A percentile compares a stretch with the other conserved stretches of the same genome.
phyloP scores from a whole-genome alignment of 176 grass and related monocot species.

The Oryza meridionalis region DNA sequence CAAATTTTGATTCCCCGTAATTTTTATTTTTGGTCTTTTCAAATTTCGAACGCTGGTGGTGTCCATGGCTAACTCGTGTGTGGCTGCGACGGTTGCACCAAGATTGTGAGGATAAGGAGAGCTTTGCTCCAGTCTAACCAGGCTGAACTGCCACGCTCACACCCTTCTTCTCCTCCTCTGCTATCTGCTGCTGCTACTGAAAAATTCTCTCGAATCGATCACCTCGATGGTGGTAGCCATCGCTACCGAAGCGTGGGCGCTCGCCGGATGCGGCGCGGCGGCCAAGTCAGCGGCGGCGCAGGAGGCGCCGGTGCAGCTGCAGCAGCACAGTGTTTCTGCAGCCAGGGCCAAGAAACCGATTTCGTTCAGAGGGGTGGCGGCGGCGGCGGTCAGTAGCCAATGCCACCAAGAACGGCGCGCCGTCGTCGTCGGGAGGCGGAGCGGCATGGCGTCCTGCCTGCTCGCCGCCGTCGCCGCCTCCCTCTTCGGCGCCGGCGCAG shows the following conservation, averaged over 20 bases:
- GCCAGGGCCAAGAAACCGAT: constrained; percentile 29
- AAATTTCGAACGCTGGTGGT: neutral
- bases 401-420: constrained; percentile 1
- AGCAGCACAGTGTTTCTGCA: neutral
- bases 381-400: neutral
- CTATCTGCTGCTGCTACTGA: neutral
- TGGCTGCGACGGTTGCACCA: constrained; percentile 35
- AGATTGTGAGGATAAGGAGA: constrained; percentile 52
- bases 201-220: neutral
- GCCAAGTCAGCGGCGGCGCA: constrained; percentile 20
- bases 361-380: neutral
- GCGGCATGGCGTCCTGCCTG: constrained; percentile 49
- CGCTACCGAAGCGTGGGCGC: constrained; percentile 47
- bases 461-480: constrained; percentile 46
- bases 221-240: constrained; percentile 57
- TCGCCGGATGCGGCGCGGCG: constrained; percentile 38
- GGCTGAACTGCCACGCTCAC: neutral
- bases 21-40: no score
- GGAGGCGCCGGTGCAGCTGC: constrained; percentile 8
- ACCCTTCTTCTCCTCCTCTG: neutral
- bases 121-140: neutral
- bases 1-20: no score
- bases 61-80: constrained; percentile 19
- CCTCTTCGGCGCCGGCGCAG: constrained; percentile 1
- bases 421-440: constrained; percentile 44